Percentiles rank a stretch among this genome's conserved stretches.
phyloP scores from a whole-genome alignment of 225 moss, liverwort and hornwort genomes.

The Rhytidiadelphus loreus region DNA sequence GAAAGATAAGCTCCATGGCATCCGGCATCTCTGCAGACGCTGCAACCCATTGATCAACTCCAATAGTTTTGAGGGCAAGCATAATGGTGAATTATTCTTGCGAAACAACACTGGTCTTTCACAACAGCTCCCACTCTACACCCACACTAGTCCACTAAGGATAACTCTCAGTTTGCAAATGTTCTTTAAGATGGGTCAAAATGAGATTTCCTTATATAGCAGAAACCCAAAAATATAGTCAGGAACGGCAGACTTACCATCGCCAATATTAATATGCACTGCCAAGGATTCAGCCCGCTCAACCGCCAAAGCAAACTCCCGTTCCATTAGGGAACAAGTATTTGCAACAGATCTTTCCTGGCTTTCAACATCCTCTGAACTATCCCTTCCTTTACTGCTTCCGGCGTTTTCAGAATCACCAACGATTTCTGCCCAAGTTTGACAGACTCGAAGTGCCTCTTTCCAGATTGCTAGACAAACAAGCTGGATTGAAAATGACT shows the following conservation, averaged over 20 bases:
- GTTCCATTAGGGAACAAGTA: constrained; percentile 77
- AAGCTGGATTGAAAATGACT: constrained; percentile 83
- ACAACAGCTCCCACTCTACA: constrained; percentile 27
- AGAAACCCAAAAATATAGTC: background rate
- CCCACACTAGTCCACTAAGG: constrained; percentile 13
- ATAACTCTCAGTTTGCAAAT: background rate
- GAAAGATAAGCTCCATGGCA: constrained; percentile 94
- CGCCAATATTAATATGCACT: constrained; percentile 40
- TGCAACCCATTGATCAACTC: constrained; percentile 36
- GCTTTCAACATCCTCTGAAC: constrained; percentile 39
- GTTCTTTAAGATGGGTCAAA: background rate
- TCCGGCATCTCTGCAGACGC: constrained; percentile 86
- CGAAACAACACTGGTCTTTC: constrained; percentile 20
- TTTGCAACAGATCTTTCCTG: constrained; percentile 67
- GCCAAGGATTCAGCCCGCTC: constrained; percentile 88
- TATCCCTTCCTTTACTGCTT: constrained; percentile 42
- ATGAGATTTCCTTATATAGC: background rate
- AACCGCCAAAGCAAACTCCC: constrained; percentile 87
- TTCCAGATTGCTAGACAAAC: constrained; percentile 95
- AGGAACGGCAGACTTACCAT: constrained; percentile 41
- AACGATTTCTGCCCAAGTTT: constrained; percentile 60
- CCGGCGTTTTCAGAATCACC: constrained; percentile 29
- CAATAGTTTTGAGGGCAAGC: constrained; percentile 14
- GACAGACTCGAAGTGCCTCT: constrained; percentile 80
- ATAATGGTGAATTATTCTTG: constrained; percentile 5